A percentile compares a stretch with the other conserved stretches of the same genome.
Conservation (phyloP, 2,329 filamentous ascomycete genomes). For the Colletotrichum salicis region DNA sequence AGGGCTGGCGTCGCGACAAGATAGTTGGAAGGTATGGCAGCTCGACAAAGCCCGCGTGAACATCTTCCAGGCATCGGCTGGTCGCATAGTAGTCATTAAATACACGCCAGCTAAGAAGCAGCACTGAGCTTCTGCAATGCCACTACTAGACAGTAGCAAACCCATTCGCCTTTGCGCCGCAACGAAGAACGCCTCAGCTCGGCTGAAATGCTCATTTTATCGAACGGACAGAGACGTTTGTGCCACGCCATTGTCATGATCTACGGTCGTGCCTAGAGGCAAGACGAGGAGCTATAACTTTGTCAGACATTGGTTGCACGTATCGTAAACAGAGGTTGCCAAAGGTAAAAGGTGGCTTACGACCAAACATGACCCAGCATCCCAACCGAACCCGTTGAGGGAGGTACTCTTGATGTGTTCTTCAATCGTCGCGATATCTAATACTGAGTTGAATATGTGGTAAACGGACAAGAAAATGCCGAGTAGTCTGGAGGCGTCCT, state of each 20-base stretch:
- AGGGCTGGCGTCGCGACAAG: neutral
- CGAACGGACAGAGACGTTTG: neutral
- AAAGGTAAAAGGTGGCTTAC: conserved; percentile 2
- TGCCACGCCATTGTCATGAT: neutral
- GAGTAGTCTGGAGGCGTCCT: neutral
- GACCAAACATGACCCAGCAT: conserved; percentile 28
- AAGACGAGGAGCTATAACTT: neutral
- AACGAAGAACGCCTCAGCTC: conserved; percentile 10
- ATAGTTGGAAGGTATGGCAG: conserved; percentile 18
- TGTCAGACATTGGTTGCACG: neutral
- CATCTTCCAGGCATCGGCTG: conserved; percentile 35
- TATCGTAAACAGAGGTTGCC: too few species aligned
- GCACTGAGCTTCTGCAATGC: conserved; percentile 25
- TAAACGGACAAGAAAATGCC: neutral
- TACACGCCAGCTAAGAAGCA: conserved; percentile 37
- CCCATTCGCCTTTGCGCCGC: conserved; percentile 34
- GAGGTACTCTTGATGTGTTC: neutral
- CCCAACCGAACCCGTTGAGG: conserved; percentile 26
- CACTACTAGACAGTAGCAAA: conserved; percentile 22
- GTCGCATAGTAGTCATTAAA: conserved; percentile 35
- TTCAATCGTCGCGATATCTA: conserved; percentile 1
- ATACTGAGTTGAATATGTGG: conserved; percentile 11
- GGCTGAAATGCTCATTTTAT: neutral
- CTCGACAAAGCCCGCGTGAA: conserved; percentile 35
- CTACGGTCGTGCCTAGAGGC: neutral